A percentile compares a stretch with the other conserved stretches of the same genome.
These are phyloP conservation scores for Torulaspora pretoriensis DNA, from an alignment of 1,139 yeast genomes.

Conservation along the genomic window DNA sequence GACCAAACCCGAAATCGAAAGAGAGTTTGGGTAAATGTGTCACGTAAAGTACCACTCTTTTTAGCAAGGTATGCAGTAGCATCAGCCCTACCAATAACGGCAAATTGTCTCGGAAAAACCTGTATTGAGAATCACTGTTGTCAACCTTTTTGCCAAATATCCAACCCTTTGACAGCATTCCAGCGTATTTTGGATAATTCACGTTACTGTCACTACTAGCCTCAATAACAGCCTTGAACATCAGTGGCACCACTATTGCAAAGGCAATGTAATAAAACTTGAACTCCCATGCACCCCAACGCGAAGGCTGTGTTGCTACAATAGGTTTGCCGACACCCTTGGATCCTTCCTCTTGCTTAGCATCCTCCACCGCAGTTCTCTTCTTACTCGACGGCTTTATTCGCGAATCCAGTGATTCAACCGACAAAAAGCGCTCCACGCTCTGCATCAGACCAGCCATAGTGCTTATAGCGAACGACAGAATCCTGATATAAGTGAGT, in stretches of 20 bases:
- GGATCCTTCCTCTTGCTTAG: constrained; percentile 1
- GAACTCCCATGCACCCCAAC: constrained; percentile 77
- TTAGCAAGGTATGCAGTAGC: constrained; percentile 48
- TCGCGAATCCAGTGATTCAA: constrained; percentile 76
- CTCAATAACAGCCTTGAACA: constrained; percentile 76
- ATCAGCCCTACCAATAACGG: constrained; percentile 55
- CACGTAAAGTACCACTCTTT: constrained; percentile 37
- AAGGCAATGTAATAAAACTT: constrained; percentile 60
- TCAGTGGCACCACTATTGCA: constrained; percentile 67
- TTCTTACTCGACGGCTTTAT: constrained; percentile 52
- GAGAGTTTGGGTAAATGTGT: constrained; percentile 40
- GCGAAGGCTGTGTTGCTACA: constrained; percentile 34
- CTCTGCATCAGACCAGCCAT: constrained; percentile 12
- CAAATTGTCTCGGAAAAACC: constrained; percentile 80
- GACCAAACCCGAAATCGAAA: constrained; percentile 72
- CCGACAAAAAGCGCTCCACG: constrained; percentile 49
- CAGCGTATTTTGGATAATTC: constrained; percentile 63
- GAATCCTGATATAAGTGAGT: neutral
- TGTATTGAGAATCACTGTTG: constrained; percentile 84
- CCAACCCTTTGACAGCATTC: constrained; percentile 68
- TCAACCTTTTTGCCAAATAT: constrained; percentile 76
- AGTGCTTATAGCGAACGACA: neutral
- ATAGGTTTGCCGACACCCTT: constrained; percentile 15
- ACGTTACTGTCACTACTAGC: constrained; percentile 75
- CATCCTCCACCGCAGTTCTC: constrained; percentile 38